These are phyloP conservation scores for Cyclocybe aegerita DNA, from an alignment of 768 basidiomycete genomes.

Conservation along the genomic window DNA sequence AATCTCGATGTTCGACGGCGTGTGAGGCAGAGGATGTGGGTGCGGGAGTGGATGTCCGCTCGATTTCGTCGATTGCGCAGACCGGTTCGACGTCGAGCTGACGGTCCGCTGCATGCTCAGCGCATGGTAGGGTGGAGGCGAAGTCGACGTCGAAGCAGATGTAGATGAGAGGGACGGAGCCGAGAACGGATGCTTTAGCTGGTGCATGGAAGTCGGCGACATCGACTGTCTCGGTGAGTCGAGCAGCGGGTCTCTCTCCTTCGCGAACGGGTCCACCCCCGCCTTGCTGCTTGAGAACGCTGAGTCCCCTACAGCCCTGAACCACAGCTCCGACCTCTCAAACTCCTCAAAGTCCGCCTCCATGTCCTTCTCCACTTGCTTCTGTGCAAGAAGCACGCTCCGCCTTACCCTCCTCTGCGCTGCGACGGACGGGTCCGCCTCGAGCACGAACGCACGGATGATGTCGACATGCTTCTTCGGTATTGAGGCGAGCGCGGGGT, in stretches of 20 bases:
- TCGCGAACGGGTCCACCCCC: slow-evolving; percentile 21
- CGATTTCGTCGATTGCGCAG: slow-evolving; percentile 26
- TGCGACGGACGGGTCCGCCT: slow-evolving; percentile 40
- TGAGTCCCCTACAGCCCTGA: slow-evolving; percentile 79
- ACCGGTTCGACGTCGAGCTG: slow-evolving; percentile 39
- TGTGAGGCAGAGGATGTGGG: slow-evolving; percentile 5
- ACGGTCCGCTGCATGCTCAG: slow-evolving; percentile 38
- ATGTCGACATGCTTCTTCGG: slow-evolving; percentile 67
- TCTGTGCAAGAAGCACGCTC: slow-evolving; percentile 82
- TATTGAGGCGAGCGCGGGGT: slow-evolving; percentile 61
- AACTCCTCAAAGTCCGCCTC: slow-evolving; percentile 91
- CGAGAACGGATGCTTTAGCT: slow-evolving; percentile 12
- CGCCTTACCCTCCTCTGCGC: slow-evolving; percentile 61
- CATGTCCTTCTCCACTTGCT: slow-evolving; percentile 86
- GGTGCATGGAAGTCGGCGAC: slow-evolving; percentile 10
- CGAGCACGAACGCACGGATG: slow-evolving; percentile 67
- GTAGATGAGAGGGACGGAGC: neutral
- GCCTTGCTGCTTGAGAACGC: slow-evolving; percentile 34
- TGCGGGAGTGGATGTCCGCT: neutral
- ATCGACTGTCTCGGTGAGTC: slow-evolving; percentile 11
- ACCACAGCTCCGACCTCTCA: slow-evolving; percentile 86
- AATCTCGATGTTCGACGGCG: slow-evolving; percentile 69
- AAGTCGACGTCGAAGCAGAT: too few species aligned
- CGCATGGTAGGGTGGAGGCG: too few species aligned
- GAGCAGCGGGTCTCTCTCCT: slow-evolving; percentile 8